Conservation (phyloP, 1,284 basidiomycete species). For the Tylopilus sp. region DNA sequence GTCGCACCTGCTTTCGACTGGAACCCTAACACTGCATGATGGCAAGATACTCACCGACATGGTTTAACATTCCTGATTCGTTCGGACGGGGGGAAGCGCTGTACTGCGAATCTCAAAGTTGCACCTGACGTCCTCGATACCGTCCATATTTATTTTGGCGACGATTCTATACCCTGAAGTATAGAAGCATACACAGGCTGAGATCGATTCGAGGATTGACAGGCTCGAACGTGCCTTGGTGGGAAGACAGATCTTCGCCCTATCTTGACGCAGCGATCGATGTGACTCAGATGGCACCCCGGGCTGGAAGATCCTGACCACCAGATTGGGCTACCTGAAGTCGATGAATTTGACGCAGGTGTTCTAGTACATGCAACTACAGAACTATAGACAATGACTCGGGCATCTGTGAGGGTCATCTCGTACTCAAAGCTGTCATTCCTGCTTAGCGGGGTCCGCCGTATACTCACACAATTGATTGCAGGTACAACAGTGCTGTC, state of each 20-base stretch:
- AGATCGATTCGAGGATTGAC: constrained; percentile 16
- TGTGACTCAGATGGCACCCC: constrained; percentile 8
- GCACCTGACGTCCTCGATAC: constrained; percentile 9
- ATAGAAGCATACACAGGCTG: constrained; percentile 14
- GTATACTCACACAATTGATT: neutral
- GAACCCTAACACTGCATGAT: neutral
- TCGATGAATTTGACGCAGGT: neutral
- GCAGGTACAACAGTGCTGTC: constrained; percentile 8
- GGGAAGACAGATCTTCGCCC: constrained; percentile 13
- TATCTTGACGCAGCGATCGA: constrained; percentile 11
- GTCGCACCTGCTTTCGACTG: neutral
- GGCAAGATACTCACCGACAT: neutral
- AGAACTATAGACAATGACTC: constrained; percentile 36
- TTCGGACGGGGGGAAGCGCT: constrained; percentile 5
- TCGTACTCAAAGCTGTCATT: constrained; percentile 14
- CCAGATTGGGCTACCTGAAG: neutral
- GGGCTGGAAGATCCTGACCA: constrained; percentile 1
- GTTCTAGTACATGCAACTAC: constrained; percentile 18
- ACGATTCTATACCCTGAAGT: constrained; percentile 16
- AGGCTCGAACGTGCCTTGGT: constrained; percentile 15
- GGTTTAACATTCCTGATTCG: neutral
- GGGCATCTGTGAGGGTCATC: constrained; percentile 16
- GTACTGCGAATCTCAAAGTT: neutral
- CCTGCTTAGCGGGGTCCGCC: neutral
- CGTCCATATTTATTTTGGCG: constrained; percentile 10